These are phyloP conservation scores for Plenodomus biglobosus DNA, from an alignment of 2,329 filamentous ascomycete species.

Conservation along the genomic window DNA sequence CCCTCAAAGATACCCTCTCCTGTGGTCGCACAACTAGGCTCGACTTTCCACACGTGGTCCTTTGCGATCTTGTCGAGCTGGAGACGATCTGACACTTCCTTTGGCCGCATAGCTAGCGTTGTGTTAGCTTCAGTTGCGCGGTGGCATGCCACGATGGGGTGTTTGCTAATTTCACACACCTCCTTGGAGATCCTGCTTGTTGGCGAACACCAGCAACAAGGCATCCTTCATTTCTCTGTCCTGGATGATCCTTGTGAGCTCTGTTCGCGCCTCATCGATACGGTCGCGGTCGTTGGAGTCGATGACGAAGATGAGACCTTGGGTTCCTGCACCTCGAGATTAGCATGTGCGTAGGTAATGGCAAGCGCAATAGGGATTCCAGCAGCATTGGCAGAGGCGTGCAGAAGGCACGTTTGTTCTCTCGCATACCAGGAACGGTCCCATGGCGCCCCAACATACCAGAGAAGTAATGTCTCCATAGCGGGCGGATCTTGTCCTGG, in stretches of 20 bases:
- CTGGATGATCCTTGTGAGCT: conserved; percentile 97
- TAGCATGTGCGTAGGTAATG: conserved; percentile 2
- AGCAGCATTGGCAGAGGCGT: conserved; percentile 6
- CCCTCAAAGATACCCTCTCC: conserved; percentile 58
- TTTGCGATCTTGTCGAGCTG: conserved; percentile 54
- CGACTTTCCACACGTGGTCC: conserved; percentile 57
- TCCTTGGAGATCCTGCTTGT: conserved; percentile 96
- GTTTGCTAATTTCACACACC: conserved; percentile 61
- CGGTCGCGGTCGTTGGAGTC: conserved; percentile 98
- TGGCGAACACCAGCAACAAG: conserved; percentile 95
- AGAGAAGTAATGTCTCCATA: conserved; percentile 99
- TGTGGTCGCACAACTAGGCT: conserved; percentile 57
- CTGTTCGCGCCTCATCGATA: conserved; percentile 94
- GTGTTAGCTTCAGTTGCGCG: conserved; percentile 13
- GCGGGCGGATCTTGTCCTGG: conserved; percentile 99
- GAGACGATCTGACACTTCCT: conserved; percentile 53
- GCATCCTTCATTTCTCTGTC: conserved; percentile 98
- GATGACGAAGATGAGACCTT: conserved; percentile 99
- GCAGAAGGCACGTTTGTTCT: conserved; percentile 16
- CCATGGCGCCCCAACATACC: conserved; percentile 49
- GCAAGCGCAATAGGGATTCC: neutral
- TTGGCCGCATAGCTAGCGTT: conserved; percentile 50
- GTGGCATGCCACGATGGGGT: neutral
- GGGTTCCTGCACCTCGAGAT: conserved; percentile 63
- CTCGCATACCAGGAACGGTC: conserved; percentile 37